These are phyloP conservation scores for Chaetomium globosum DNA, from an alignment of 2,329 filamentous ascomycete species.

Conservation along the genomic window DNA sequence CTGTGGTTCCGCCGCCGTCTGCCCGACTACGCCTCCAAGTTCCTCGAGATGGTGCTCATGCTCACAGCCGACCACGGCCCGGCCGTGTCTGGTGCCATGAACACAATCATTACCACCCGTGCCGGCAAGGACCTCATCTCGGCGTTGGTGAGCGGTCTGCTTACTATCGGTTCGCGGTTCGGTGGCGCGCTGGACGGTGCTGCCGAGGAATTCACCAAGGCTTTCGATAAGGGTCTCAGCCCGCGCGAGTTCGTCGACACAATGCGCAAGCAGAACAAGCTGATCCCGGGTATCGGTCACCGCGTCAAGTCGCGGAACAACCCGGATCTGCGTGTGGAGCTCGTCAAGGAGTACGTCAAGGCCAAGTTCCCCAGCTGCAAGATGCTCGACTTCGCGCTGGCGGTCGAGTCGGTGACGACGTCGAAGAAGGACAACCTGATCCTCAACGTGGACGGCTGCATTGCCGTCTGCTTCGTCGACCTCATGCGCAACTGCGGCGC, in stretches of 20 bases:
- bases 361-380: constrained; percentile 98
- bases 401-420: constrained; percentile 96
- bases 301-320: constrained; percentile 99
- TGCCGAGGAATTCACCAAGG: constrained; percentile 97
- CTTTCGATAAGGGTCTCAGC: constrained; percentile 96
- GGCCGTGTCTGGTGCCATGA: constrained; percentile 99
- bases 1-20: constrained; percentile 99
- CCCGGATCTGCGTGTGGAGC: constrained; percentile 98
- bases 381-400: constrained; percentile 97
- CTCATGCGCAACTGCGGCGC: constrained; percentile 96
- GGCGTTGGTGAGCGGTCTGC: constrained; percentile 89
- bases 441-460: constrained; percentile 96
- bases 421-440: constrained; percentile 99
- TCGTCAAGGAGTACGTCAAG: constrained; percentile 98
- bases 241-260: constrained; percentile 98
- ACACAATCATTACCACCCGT: constrained; percentile 99
- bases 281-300: constrained; percentile 98
- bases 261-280: constrained; percentile 99
- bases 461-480: constrained; percentile 98
- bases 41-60: constrained; percentile 99
- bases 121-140: constrained; percentile 98
- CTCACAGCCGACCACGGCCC: constrained; percentile 98
- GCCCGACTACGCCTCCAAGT: constrained; percentile 94
- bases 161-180: constrained; percentile 97
- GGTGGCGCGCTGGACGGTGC: constrained; percentile 98